Percentiles rank a stretch among this genome's conserved stretches.
Conservation (phyloP, 257 asterid species). For the Solanum microdontum region DNA sequence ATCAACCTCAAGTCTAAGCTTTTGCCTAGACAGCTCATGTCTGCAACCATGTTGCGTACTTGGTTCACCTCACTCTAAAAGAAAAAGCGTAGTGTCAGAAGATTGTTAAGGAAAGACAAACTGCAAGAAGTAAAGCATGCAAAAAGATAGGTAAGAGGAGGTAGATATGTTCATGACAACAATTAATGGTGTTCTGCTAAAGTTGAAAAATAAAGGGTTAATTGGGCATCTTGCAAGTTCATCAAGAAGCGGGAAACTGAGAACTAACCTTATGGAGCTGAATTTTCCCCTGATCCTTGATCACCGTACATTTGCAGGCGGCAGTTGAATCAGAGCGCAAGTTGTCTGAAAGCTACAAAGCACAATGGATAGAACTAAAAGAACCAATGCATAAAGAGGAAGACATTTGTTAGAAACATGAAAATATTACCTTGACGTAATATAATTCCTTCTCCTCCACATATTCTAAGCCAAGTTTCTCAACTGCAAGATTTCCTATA, state of each 20-base stretch:
- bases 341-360: constrained; percentile 26
- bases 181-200: background rate
- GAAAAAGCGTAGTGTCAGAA: background rate
- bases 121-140: background rate
- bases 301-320: constrained; percentile 32
- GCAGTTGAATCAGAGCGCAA: constrained; percentile 23
- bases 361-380: background rate
- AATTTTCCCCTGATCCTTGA: constrained; percentile 14
- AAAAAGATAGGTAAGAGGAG: background rate
- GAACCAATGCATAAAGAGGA: background rate
- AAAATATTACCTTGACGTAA: constrained; percentile 21
- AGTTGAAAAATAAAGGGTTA: background rate
- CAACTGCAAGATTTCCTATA: constrained; percentile 17
- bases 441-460: constrained; percentile 25
- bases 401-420: background rate
- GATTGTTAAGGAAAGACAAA: background rate
- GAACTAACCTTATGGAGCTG: constrained; percentile 33
- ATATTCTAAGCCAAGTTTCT: constrained; percentile 11
- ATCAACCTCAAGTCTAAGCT: constrained; percentile 37
- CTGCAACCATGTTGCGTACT: constrained; percentile 35
- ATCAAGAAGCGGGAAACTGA: background rate
- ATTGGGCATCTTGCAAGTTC: background rate
- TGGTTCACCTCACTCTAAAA: constrained; percentile 27
- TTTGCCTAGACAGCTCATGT: constrained; percentile 37
- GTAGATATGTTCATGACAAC: background rate